phyloP scores from a whole-genome alignment of 2,329 filamentous ascomycete species.

The Botrytis galanthina region DNA sequence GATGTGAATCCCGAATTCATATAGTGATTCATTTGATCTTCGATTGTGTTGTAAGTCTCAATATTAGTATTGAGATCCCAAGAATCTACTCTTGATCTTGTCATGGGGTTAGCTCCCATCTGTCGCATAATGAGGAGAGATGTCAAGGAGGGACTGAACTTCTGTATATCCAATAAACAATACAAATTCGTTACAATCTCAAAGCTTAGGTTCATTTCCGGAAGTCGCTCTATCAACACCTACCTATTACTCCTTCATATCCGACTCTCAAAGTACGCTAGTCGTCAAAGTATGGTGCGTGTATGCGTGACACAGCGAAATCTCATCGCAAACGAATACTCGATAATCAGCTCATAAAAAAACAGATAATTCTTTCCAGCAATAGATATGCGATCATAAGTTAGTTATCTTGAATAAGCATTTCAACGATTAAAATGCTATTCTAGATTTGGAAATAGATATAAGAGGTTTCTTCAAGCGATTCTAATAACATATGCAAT shows the following conservation, averaged over 20 bases:
- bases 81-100: background rate
- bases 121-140: background rate
- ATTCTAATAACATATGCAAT: too few species aligned
- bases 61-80: background rate
- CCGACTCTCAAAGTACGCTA: accelerated
- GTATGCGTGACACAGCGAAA: background rate
- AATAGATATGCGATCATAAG: too few species aligned
- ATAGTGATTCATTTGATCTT: accelerated
- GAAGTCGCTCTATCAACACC: background rate
- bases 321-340: too few species aligned
- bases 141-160: background rate
- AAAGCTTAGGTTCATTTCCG: accelerated
- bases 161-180: accelerated
- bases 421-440: too few species aligned
- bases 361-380: too few species aligned
- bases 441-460: too few species aligned
- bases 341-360: too few species aligned
- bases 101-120: accelerated
- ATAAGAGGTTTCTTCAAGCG: accelerated
- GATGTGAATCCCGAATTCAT: background rate
- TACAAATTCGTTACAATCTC: background rate
- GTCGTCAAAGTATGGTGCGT: too few species aligned
- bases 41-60: background rate
- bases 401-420: too few species aligned
- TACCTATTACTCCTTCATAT: background rate